Evolutionary conservation across 1,139 yeast genomes (phyloP), one percentile per base, ranked within the genome.

Genomic region (Eremothecium coryli): DNA sequence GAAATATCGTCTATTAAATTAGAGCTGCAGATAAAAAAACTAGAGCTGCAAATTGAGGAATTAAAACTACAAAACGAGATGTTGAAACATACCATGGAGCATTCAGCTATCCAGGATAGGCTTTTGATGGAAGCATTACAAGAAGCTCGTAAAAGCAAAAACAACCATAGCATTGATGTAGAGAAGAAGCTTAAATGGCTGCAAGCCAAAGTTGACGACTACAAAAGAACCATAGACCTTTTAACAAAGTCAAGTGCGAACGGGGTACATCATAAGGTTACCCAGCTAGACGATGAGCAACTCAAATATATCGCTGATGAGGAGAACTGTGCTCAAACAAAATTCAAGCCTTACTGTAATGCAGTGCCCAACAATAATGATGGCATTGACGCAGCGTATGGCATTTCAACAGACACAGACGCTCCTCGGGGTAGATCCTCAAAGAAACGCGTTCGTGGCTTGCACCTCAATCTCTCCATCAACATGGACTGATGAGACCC

Each of bases 61-160:
- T 38, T 56, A 21, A 52, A 47, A 38, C 35, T 55, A 23, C 59
- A 56, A 26, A 56, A 56, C 41, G 57, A 53, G 31, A 53, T 51
- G 35, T 33, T 56, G 22, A 45, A 54, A 20, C 49, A 50, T 32
- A 45, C 60, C 5, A 49, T 55, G 29, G 42, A 48, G 4, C 50
- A 46, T 23, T 42, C 52, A 30, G 40, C 46, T 10, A 40, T 45
- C 5, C 54, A 52, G 31, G 55, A 53, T 26, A 45, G 43, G 28
- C 40, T 44, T 31, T 37, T 45, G 28, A 35, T 42, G 8, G 50
- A 48, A 21, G 44, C 50, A 3, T 27, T 46, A 18, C 39, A 43
- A 15, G 52, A 47, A 23, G 45, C 43, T 10, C 32, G 37, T 8
- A 31, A 36, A 26, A 38, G 32, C 27, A 20, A 24, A 21, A 40